Conservation (phyloP, 257 asterid genomes). For the Buddleja alternifolia region DNA sequence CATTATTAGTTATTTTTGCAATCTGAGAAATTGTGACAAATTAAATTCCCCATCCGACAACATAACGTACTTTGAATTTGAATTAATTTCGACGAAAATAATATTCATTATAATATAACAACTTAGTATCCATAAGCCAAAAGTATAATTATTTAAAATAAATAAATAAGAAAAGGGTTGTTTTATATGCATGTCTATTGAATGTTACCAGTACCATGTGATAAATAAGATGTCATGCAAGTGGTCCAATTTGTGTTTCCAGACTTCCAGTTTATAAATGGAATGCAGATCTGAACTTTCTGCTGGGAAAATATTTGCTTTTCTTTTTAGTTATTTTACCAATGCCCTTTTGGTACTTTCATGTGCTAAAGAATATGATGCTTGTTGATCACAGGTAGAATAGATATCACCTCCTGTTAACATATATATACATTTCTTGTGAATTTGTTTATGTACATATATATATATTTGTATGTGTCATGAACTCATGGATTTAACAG, state of each 20-base stretch:
- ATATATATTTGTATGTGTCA: not conserved
- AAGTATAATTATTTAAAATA: not conserved
- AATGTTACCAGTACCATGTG: slow-evolving; percentile 2
- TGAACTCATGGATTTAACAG: not conserved
- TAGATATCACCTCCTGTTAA: not conserved
- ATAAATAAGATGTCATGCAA: slow-evolving; percentile 28
- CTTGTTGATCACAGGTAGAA: not conserved
- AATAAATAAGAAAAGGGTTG: not conserved
- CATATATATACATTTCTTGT: not conserved
- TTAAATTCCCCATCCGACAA: too few relatives aligned
- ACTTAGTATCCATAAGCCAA: not conserved
- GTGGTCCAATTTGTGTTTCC: slow-evolving; percentile 47
- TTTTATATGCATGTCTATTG: not conserved
- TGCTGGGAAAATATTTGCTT: slow-evolving; percentile 4
- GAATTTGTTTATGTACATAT: not conserved
- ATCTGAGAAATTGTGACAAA: too few relatives aligned
- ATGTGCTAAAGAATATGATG: not conserved
- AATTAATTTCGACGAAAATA: too few relatives aligned
- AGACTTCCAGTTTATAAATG: slow-evolving; percentile 34
- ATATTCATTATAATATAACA: too few relatives aligned
- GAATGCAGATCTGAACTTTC: slow-evolving; percentile 31
- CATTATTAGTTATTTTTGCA: too few relatives aligned
- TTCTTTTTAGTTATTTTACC: slow-evolving; percentile 15
- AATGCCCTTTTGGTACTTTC: not conserved
- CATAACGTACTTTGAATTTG: too few relatives aligned